phyloP scores from a whole-genome alignment of 2,329 filamentous ascomycete species.

The Claviceps monticola region DNA sequence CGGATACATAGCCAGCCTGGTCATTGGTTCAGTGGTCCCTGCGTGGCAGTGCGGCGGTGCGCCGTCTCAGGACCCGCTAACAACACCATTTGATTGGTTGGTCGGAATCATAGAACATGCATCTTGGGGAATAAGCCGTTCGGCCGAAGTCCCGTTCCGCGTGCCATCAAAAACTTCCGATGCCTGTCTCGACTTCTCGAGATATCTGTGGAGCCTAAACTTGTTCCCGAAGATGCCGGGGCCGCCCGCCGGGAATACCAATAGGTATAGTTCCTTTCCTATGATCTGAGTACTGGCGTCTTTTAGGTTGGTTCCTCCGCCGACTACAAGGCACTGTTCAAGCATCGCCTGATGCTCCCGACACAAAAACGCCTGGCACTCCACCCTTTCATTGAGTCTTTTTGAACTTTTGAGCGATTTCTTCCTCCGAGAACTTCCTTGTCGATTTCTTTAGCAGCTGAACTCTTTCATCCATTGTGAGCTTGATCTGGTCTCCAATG shows the following conservation, averaged over 20 bases:
- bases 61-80: not conserved
- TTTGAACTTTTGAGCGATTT: constrained; percentile 44
- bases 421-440: constrained; percentile 49
- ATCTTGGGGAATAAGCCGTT: not conserved
- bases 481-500: constrained; percentile 54
- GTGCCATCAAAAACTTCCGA: not conserved
- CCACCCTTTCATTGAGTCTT: not conserved
- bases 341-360: not conserved
- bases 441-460: constrained; percentile 52
- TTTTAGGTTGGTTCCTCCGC: not conserved
- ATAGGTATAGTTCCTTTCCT: not conserved
- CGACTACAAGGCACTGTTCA: not conserved
- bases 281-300: not conserved
- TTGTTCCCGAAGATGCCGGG: too few relatives aligned
- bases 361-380: not conserved
- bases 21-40: not conserved
- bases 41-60: too few relatives aligned
- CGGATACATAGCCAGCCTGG: not conserved
- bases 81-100: not conserved
- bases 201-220: not conserved
- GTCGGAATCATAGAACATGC: not conserved
- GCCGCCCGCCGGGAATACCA: too few relatives aligned
- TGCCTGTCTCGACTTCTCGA: not conserved
- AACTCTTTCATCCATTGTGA: constrained; percentile 50
- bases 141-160: not conserved